A percentile compares a stretch with the other conserved stretches of the same genome.
These are phyloP conservation scores for Sungouiozyma intestinalis DNA, from an alignment of 805 yeast genomes.

Conservation along the genomic window DNA sequence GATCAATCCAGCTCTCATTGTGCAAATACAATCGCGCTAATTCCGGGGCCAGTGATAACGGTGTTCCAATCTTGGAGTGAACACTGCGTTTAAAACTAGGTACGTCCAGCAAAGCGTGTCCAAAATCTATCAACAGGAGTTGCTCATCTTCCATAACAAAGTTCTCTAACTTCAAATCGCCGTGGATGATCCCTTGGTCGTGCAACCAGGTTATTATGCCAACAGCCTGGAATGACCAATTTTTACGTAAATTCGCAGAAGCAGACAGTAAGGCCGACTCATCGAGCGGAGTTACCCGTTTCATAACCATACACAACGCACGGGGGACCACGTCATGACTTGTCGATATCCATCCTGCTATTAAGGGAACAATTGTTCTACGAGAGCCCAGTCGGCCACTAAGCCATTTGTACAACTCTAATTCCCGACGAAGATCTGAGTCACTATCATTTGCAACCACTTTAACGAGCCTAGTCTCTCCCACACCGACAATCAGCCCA, in stretches of 20 bases:
- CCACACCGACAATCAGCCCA: neutral
- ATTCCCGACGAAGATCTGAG: neutral
- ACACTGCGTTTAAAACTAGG: constrained; percentile 63
- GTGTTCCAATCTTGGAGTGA: constrained; percentile 62
- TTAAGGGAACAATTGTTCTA: neutral
- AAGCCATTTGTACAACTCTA: neutral
- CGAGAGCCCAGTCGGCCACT: neutral
- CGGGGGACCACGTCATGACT: neutral
- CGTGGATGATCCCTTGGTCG: constrained; percentile 40
- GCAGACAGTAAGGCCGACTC: constrained; percentile 56
- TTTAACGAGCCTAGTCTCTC: neutral
- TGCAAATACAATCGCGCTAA: constrained; percentile 30
- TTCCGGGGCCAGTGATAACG: constrained; percentile 95
- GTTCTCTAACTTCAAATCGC: constrained; percentile 8
- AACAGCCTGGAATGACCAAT: constrained; percentile 76
- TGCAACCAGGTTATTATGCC: constrained; percentile 92
- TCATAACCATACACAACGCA: neutral
- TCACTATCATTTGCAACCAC: neutral
- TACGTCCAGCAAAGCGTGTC: constrained; percentile 58
- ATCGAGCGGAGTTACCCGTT: neutral
- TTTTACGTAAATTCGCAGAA: constrained; percentile 38
- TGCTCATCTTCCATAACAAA: constrained; percentile 78
- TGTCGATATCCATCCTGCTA: neutral
- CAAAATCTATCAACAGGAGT: constrained; percentile 59
- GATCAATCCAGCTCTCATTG: constrained; percentile 55